A percentile compares a stretch with the other conserved stretches of the same genome.
phyloP scores from a whole-genome alignment of 2,329 filamentous ascomycete genomes.

The Emericellopsis atlantica region DNA sequence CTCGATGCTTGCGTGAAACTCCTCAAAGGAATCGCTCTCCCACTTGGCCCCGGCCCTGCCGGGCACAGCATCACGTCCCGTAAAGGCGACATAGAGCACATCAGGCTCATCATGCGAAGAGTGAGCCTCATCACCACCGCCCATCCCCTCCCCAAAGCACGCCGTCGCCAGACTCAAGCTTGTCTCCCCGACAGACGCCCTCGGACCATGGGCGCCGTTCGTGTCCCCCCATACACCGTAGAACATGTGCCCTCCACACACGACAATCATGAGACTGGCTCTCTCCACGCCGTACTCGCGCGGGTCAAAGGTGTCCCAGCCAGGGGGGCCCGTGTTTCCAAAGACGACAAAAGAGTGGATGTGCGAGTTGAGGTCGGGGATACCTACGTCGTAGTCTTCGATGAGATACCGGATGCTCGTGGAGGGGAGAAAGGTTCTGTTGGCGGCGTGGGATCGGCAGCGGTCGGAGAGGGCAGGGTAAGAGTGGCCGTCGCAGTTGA shows the following conservation, averaged over 20 bases:
- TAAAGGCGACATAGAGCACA: conserved; percentile 47
- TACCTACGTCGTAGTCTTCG: conserved; percentile 17
- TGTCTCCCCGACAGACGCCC: conserved; percentile 40
- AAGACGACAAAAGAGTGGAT: conserved; percentile 42
- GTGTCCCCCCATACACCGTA: conserved; percentile 49
- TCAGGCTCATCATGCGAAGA: conserved; percentile 33
- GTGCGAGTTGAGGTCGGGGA: conserved; percentile 33
- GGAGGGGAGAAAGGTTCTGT: conserved; percentile 23
- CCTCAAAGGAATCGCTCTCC: conserved; percentile 27
- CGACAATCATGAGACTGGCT: conserved; percentile 39
- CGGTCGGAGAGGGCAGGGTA: no score
- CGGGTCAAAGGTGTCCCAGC: conserved; percentile 26
- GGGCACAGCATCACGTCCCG: conserved; percentile 37
- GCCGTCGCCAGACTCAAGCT: conserved; percentile 43
- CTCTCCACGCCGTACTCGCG: conserved; percentile 27
- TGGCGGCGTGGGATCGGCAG: conserved; percentile 11
- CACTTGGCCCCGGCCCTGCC: conserved; percentile 37
- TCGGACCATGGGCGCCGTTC: conserved; percentile 37
- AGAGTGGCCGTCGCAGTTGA: conserved; percentile 42
- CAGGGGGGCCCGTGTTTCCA: conserved; percentile 27
- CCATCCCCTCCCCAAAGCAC: conserved; percentile 16
- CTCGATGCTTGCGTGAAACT: conserved; percentile 35
- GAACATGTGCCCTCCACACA: conserved; percentile 35
- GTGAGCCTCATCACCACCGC: conserved; percentile 27
- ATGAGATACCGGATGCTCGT: conserved; percentile 31